Base-by-base conservation (phyloP, 78 protist genomes). In the Trichosphaerium sp. region DNA sequence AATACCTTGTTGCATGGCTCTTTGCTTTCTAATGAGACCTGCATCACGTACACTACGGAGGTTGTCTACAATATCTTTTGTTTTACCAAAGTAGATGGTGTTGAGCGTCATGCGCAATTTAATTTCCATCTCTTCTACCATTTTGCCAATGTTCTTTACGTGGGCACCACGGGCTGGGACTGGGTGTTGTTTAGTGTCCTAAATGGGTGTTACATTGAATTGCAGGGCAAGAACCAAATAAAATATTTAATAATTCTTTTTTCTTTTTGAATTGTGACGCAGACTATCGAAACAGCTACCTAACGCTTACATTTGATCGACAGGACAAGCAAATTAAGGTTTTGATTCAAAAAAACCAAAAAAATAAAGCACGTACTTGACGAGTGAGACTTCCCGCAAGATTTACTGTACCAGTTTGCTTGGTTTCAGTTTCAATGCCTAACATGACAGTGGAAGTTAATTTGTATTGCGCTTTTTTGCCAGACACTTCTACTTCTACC, bases 361-460 rank as follows among this genome's bases (percentile, higher is more conserved):
- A 47, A 4, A n/a, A 6, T 29, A 21, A 14, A 47, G n/a, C 8
- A 21, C 26, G 35, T 43, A 65, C 62, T 74, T 77, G 87, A 52
- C 92, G 74, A n/a, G 88, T 74, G 69, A 92, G 68, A 34, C 57
- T 37, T 49, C 97, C 97, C 4, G 90, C 78, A 42, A 92, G 79
- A 74, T 84, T 68, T 49, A 80, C 60, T 35, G 48, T 61, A 35
- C 94, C 93, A 21, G 83, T 41, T 52, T 6, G 34, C 25, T 47
- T 71, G 35, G 44, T 62, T 29, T 52, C 83, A 54, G 93, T 87
- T 40, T 82, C 80, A 48, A 90, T 42, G 42, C 69, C 35, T n/a
- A 95, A 84, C 89, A 93, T 93, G 47, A 95, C 88, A 18, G 97
- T 93, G 35, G 97, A 82, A 15, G 92, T 91, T 37, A 94, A 80